These are phyloP conservation scores for Coriaria nepalensis DNA, from an alignment of 306 rosid genomes.

Conservation along the genomic window DNA sequence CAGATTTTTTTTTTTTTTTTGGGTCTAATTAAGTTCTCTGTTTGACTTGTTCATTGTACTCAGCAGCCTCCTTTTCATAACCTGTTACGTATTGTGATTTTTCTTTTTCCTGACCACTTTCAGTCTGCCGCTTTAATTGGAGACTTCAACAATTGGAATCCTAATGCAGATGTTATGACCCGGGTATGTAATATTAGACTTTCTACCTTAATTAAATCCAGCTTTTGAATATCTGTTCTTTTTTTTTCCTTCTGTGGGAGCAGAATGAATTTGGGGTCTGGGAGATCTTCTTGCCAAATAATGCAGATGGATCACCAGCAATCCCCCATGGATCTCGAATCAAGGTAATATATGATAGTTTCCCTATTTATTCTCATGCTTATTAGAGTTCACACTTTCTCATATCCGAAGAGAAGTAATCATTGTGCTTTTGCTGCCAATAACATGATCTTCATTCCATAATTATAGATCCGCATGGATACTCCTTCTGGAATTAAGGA, in stretches of 20 bases:
- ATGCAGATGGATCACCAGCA: slow-evolving; percentile 74
- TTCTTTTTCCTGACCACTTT: slow-evolving; percentile 17
- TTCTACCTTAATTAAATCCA: background rate
- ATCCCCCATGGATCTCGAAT: slow-evolving; percentile 98
- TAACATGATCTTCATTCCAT: slow-evolving; percentile 1
- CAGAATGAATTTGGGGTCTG: slow-evolving; percentile 99
- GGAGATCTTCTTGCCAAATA: slow-evolving; percentile 95
- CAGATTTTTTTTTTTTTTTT: background rate
- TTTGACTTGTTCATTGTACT: background rate
- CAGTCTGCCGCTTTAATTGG: slow-evolving; percentile 93
- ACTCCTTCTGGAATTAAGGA: slow-evolving; percentile 95
- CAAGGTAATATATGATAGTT: slow-evolving; percentile 41
- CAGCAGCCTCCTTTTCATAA: background rate
- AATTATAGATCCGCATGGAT: slow-evolving; percentile 74
- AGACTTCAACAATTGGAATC: slow-evolving; percentile 95
- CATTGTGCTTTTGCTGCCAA: background rate
- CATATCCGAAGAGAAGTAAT: background rate
- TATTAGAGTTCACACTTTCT: background rate
- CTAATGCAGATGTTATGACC: slow-evolving; percentile 68
- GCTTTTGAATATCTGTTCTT: background rate
- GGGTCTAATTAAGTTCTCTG: background rate
- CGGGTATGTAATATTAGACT: slow-evolving; percentile 41
- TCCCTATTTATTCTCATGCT: background rate
- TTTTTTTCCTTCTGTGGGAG: slow-evolving; percentile 6
- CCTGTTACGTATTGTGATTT: background rate